phyloP scores from a whole-genome alignment of 108 stramenopile species.

The Chaetoceros muelleri region DNA sequence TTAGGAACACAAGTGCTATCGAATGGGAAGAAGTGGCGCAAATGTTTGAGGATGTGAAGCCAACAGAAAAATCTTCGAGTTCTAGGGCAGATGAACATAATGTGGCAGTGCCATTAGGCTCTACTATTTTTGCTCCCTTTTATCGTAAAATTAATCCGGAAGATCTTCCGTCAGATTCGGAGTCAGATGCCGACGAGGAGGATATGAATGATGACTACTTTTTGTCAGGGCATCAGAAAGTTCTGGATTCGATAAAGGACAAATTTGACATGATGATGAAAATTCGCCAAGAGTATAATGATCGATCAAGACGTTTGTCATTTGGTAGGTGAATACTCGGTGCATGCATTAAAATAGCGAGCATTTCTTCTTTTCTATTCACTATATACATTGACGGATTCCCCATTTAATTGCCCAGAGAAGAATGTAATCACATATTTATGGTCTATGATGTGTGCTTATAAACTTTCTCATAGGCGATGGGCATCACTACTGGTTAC shows the following conservation, averaged over 20 bases:
- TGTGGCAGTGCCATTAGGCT: background rate
- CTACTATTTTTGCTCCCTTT: constrained; percentile 62
- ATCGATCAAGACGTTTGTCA: background rate
- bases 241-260: constrained; percentile 69
- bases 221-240: constrained; percentile 49
- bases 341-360: no score
- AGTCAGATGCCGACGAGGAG: constrained; percentile 41
- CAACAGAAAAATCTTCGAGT: constrained; percentile 18
- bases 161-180: constrained; percentile 17
- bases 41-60: constrained; percentile 46
- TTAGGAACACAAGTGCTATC: constrained; percentile 54
- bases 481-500: no score
- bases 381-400: no score
- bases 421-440: no score
- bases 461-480: no score
- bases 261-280: constrained; percentile 33
- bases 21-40: constrained; percentile 67
- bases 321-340: no score
- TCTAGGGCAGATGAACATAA: constrained; percentile 20
- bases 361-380: no score
- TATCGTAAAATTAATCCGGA: constrained; percentile 28
- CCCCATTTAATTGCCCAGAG: no score
- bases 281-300: background rate
- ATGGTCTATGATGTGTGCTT: no score
- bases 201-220: constrained; percentile 67